Conservation (phyloP, 805 yeast species). For the Kazachstania kunashirensis region DNA sequence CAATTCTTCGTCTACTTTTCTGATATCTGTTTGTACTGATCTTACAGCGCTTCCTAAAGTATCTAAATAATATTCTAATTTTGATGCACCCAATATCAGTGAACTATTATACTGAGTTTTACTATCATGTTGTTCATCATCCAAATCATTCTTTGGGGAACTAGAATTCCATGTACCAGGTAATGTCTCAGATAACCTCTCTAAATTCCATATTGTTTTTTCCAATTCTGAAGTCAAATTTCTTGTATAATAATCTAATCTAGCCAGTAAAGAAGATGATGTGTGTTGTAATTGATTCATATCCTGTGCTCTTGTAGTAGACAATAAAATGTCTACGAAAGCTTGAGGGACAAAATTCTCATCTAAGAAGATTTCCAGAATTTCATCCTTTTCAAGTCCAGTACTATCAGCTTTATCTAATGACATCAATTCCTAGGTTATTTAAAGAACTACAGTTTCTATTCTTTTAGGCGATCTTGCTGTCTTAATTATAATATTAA, state of each 20-base stretch:
- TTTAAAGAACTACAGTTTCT: no score
- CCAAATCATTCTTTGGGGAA: slow-evolving; percentile 7
- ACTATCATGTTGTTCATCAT: slow-evolving; percentile 5
- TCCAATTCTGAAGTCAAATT: slow-evolving; percentile 48
- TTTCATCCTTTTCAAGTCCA: slow-evolving; percentile 31
- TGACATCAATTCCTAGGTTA: no score
- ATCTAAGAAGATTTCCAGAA: slow-evolving; percentile 60
- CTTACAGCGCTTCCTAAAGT: slow-evolving; percentile 49
- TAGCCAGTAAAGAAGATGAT: slow-evolving; percentile 44
- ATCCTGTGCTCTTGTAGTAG: slow-evolving; percentile 29
- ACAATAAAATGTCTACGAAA: slow-evolving; percentile 53
- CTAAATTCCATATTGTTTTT: slow-evolving; percentile 38
- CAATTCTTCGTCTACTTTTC: slow-evolving; percentile 24
- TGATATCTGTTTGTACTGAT: slow-evolving; percentile 43
- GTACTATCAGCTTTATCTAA: no score
- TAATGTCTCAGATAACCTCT: slow-evolving; percentile 42
- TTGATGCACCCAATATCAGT: slow-evolving; percentile 36
- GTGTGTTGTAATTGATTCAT: slow-evolving; percentile 37
- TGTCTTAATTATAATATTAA: no score
- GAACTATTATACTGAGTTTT: slow-evolving; percentile 13
- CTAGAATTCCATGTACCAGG: slow-evolving; percentile 29
- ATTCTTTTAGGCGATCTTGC: no score
- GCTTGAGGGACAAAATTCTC: slow-evolving; percentile 54
- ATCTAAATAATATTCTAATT: slow-evolving; percentile 58
- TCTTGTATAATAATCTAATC: slow-evolving; percentile 53